Base-by-base conservation (phyloP, 345 rosid genomes). In the Citrus unshiu region DNA sequence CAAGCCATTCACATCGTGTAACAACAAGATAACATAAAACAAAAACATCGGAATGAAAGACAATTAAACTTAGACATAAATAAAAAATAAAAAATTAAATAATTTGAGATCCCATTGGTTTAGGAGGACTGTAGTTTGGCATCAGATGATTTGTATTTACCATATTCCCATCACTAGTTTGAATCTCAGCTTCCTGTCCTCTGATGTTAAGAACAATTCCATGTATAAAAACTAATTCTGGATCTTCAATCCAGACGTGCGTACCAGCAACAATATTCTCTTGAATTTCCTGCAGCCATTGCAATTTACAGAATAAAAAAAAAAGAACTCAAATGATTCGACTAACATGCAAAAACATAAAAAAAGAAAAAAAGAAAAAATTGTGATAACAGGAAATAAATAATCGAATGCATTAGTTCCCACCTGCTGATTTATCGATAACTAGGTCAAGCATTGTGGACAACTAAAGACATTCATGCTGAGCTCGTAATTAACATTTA, bases 211-310 rank as follows among this genome's bases (percentile, higher is more conserved):
- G 54, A 14, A 93, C 95, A 78, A 85, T 78, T n/a, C 98, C 98
- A 83, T 90, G 93, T 57, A 82, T 62, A 93, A 96, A 95, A 63
- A 91, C 94, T 18, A 71, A 61, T 4, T 89, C 86, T 5, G 89
- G 84, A 83, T 93, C 93, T 81, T 67, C 91, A 78, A 92, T 87
- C 98, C 98, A 95, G 59, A 95, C 83, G 83, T 87, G 94, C 75
- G 93, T 83, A 80, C 93, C 97, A 59, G 85, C 82, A 60, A 78
- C 68, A 64, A 95, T 82, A 49, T 84, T 86, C 62, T 72, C 80
- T 29, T 81, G 73, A 83, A 83, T 85, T 22, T 71, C 86, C 90
- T 86, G 86, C 72, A 80, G 22, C 62, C 43, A 9, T 58, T 39
- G 22, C 43, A 65, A 51, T 14, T 80, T 82, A 76, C 40, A 5